Evolutionary conservation across 768 basidiomycete genomes (phyloP).

Genomic region (Suillus brevipes): DNA sequence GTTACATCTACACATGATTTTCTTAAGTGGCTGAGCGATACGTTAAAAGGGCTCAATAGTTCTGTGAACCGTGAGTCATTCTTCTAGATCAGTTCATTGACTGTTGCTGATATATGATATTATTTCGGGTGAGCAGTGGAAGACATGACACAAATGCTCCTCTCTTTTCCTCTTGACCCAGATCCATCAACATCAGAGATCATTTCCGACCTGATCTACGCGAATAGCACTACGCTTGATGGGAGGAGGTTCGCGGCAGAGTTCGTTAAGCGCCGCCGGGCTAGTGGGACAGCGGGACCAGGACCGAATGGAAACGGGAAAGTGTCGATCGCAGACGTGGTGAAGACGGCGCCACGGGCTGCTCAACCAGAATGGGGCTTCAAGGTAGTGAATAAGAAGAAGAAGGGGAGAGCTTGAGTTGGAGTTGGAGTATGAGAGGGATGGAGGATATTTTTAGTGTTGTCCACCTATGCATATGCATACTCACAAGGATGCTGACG

Average conservation of each 20-base stretch:
- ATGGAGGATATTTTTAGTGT: not conserved
- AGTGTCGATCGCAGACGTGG: slow-evolving; percentile 83
- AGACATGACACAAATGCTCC: slow-evolving; percentile 93
- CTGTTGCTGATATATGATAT: not conserved
- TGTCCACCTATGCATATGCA: not conserved
- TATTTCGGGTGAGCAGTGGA: slow-evolving; percentile 60
- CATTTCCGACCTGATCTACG: slow-evolving; percentile 94
- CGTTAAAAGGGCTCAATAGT: slow-evolving; percentile 70
- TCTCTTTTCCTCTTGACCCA: slow-evolving; percentile 91
- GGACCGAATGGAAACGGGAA: slow-evolving; percentile 43
- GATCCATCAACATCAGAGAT: slow-evolving; percentile 82
- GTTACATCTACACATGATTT: slow-evolving; percentile 84
- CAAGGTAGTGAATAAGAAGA: slow-evolving; percentile 96
- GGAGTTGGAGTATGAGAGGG: not conserved
- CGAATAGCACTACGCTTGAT: slow-evolving; percentile 91
- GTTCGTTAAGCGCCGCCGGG: slow-evolving; percentile 84
- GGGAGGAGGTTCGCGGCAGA: slow-evolving; percentile 94
- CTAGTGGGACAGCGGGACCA: slow-evolving; percentile 58
- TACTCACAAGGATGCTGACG: not conserved
- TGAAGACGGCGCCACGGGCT: slow-evolving; percentile 82
- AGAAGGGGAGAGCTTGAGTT: slow-evolving; percentile 66
- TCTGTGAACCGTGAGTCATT: slow-evolving; percentile 52
- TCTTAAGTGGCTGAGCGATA: slow-evolving; percentile 85
- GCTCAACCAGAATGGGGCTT: slow-evolving; percentile 82
- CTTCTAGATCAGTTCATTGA: not conserved